Evolutionary conservation across 192 early-diverging fungal genomes (phyloP), one percentile per base, ranked within the genome.

Genomic region (Helicostylum pulchrum): DNA sequence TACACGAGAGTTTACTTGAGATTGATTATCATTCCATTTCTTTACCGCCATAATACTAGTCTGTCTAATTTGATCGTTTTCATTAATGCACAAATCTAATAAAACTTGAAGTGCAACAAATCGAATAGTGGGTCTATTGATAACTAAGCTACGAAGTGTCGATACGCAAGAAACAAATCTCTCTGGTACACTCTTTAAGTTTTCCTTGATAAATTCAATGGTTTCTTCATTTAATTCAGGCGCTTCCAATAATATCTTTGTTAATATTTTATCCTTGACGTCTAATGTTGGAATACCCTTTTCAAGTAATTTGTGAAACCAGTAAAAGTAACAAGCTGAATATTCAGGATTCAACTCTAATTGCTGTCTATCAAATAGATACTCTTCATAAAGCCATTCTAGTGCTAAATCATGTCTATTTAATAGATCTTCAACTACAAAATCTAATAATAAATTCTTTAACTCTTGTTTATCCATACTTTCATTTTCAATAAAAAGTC

Each of bases 351-450:
- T 55, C 23, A 51, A 46, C 4, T n/a, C 17, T 5, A 19, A 48
- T 4, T 53, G 19, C 0, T 21, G 48, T 15, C 56, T 68, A 46
- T 73, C 70, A 31, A 15, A 32, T 4, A 58, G 36, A 71, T 78
- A 88, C 50, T 92, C 85, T 59, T 93, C 88, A 52, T 92, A 77
- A 19, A 93, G 74, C 91, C 91, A 93, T 8, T 78, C 78, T 30
- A 92, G 54, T 0, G 89, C 90, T 0, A 90, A 66, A 42, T 92
- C 91, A 36, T 66, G 15, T 20, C 69, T 70, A 65, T 11, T 14
- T 53, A 74, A 71, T 54, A 93, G 87, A 54, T 88, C 81, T 39
- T 76, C 66, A 54, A 89, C 65, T 17, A 90, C 73, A 62, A 78
- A 88, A 20, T 84, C 70, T 6, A 87, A 45, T 47, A 88, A 65